Evolutionary conservation across 495 filamentous ascomycete genomes (phyloP), one percentile per base, ranked within the genome.

Genomic region (Staphylotrichum tortipilum): DNA sequence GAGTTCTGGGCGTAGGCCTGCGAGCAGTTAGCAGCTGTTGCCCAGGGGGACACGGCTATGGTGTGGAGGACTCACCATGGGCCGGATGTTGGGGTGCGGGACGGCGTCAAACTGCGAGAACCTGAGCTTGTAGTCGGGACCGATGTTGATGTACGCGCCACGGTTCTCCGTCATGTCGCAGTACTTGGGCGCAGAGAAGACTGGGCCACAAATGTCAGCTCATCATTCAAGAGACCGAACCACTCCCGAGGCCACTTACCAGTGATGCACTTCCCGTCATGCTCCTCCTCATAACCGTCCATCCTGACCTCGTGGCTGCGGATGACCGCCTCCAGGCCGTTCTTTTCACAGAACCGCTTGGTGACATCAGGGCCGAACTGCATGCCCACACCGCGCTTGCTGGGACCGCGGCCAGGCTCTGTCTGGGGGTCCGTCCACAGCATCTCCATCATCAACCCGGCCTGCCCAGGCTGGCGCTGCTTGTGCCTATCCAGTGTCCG

Each of bases 361-460:
- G 92, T 99, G 42, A 99, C 80, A 66, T 99, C 92, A 0, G 92
- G 92, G 3, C 92, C 92, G 59, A 99, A 99, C 62, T 95, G 88
- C 68, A 97, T 76, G 41, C 92, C 92, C 21, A 99, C 90, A 49
- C 92, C 92, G 62, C 92, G 81, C 77, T 99, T 99, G 73, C 88
- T 95, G 18, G 91, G 94, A 8, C 89, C 88, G 44, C 92, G 80
- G 22, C 92, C 92, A 39, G 86, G 86, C 53, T 80, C 73, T 0
- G 82, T 71, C 63, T 97, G 92, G 11, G 92, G 92, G 62, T 99
- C 92, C 1, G 92, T 97, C 92, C 92, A 99, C 17, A 99, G 80
- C 94, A 99, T 99, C 67, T 99, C 92, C 92, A 99, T 97, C 92
- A 99, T 99, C 57, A 99, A 71, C 26, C 92, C 92, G 37, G 83